Conservation (phyloP, 2,329 filamentous ascomycete species). For the Ophiocordyceps australis region DNA sequence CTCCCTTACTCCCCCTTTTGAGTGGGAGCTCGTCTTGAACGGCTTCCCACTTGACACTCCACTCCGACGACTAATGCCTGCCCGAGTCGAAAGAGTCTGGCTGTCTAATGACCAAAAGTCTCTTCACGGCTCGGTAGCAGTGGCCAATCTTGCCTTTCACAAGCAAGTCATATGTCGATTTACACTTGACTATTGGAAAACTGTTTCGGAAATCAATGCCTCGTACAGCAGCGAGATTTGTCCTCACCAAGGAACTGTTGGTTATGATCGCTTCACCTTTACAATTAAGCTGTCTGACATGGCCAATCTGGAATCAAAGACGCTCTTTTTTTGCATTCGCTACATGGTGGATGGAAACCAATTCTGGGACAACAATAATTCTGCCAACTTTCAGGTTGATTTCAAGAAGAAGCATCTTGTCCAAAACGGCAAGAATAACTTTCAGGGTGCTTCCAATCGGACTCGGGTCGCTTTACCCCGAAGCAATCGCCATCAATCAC, state of each 20-base stretch:
- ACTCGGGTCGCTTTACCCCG: constrained; percentile 41
- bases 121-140: constrained; percentile 65
- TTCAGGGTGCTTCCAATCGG: constrained; percentile 29
- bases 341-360: constrained; percentile 74
- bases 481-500: constrained; percentile 34
- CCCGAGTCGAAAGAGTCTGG: constrained; percentile 74
- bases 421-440: constrained; percentile 36
- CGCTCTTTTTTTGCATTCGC: constrained; percentile 77
- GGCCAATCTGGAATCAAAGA: constrained; percentile 82
- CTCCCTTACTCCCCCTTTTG: constrained; percentile 48
- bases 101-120: constrained; percentile 77
- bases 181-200: constrained; percentile 97
- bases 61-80: constrained; percentile 43
- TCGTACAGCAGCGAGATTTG: constrained; percentile 71
- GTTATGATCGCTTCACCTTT: constrained; percentile 82
- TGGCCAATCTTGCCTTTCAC: constrained; percentile 77
- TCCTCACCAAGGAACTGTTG: constrained; percentile 42
- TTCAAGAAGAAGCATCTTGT: constrained; percentile 65
- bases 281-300: constrained; percentile 84
- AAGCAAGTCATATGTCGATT: constrained; percentile 86
- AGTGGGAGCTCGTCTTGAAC: constrained; percentile 74
- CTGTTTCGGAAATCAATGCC: constrained; percentile 82
- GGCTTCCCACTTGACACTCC: constrained; percentile 52
- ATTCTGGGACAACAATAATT: constrained; percentile 87
- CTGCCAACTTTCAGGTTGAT: constrained; percentile 82